Percentiles rank a stretch among this genome's conserved stretches.
These are phyloP conservation scores for Ceratocystis smalleyi DNA, from an alignment of 2,329 filamentous ascomycete genomes.

Conservation along the genomic window DNA sequence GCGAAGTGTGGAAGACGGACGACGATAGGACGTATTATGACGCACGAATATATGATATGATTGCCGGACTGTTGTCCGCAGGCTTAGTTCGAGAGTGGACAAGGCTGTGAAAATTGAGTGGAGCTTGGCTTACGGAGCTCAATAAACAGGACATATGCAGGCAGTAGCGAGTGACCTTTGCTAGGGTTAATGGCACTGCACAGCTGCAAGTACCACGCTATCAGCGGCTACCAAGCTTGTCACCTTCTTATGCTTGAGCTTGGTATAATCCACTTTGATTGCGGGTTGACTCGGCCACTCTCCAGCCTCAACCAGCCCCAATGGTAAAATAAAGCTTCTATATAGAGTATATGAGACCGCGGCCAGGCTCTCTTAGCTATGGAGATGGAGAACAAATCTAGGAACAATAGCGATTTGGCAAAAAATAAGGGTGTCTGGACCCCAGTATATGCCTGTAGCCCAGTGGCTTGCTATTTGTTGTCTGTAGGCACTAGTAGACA, in stretches of 20 bases:
- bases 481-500: background rate
- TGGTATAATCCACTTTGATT: background rate
- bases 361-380: background rate
- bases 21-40: constrained; percentile 2
- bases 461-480: too few relatives aligned
- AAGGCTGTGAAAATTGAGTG: constrained; percentile 4
- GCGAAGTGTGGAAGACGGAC: background rate
- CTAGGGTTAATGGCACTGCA: background rate
- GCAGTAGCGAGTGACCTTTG: background rate
- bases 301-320: background rate
- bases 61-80: background rate
- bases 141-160: background rate
- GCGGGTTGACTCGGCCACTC: background rate
- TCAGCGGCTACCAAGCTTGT: background rate
- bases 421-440: too few relatives aligned
- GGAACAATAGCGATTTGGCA: background rate
- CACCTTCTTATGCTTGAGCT: background rate
- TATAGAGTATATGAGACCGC: background rate
- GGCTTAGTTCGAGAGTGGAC: background rate
- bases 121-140: background rate
- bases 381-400: background rate
- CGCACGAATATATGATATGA: constrained; percentile 3
- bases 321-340: background rate
- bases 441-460: too few relatives aligned
- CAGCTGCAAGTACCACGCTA: background rate